A percentile compares a stretch with the other conserved stretches of the same genome.
Conservation (phyloP, 176 grass and related monocot genomes). For the Cenchrus purpureus region DNA sequence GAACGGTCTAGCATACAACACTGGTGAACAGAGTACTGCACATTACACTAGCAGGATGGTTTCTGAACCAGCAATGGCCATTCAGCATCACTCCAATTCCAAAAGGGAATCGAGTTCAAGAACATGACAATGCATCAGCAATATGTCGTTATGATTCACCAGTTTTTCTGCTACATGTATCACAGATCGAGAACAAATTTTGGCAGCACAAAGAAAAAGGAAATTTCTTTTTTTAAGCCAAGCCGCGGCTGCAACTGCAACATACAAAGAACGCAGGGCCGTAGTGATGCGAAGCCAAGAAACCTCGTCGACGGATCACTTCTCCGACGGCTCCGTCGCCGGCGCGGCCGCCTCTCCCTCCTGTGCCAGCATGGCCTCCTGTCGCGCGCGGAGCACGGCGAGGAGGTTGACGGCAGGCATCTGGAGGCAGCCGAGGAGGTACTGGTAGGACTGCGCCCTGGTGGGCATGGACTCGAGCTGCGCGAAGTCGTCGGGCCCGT, state of each 20-base stretch:
- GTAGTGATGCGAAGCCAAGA: not conserved
- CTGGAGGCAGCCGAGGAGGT: constrained; percentile 84
- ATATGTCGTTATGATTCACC: constrained; percentile 4
- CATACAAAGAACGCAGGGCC: constrained; percentile 24
- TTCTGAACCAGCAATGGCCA: not conserved
- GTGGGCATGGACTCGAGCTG: constrained; percentile 91
- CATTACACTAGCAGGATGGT: not conserved
- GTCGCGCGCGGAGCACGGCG: constrained; percentile 52
- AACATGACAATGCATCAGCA: constrained; percentile 22
- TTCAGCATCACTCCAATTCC: not conserved
- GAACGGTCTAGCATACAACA: not conserved
- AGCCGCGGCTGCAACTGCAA: constrained; percentile 13
- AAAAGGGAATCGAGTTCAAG: not conserved
- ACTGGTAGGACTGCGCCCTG: constrained; percentile 69
- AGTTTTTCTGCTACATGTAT: constrained; percentile 27
- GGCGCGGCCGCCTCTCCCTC: constrained; percentile 1
- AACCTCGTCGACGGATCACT: constrained; percentile 39
- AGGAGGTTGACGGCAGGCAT: constrained; percentile 73
- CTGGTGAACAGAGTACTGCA: not conserved
- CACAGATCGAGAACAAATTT: constrained; percentile 2
- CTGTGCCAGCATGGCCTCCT: constrained; percentile 48
- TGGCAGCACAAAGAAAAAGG: not conserved
- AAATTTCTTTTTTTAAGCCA: not conserved
- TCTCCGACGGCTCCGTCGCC: not conserved
- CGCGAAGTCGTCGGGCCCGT: constrained; percentile 82